Conservation (phyloP, 345 rosid genomes). For the Mercurialis annua region DNA sequence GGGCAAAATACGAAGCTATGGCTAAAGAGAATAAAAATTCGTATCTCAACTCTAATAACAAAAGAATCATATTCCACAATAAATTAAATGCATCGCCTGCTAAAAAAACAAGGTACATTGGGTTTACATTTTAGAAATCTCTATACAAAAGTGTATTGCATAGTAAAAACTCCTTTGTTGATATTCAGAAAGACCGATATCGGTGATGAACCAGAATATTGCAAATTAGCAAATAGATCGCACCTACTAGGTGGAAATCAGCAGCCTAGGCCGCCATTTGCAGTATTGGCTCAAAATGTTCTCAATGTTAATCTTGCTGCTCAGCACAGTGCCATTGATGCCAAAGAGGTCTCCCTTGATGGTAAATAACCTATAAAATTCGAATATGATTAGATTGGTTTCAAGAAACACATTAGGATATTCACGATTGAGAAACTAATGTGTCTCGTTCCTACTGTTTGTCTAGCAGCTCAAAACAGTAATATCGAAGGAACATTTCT, state of each 20-base stretch:
- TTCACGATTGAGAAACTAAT: constrained; percentile 9
- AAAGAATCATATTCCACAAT: constrained; percentile 53
- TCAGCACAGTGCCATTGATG: constrained; percentile 31
- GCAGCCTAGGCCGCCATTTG: constrained; percentile 60
- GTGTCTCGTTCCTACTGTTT: constrained; percentile 16
- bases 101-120: constrained; percentile 55
- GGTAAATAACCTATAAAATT: constrained; percentile 34
- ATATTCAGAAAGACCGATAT: constrained; percentile 66
- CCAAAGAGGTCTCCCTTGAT: constrained; percentile 37
- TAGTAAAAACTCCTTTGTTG: constrained; percentile 7
- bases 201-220: constrained; percentile 39
- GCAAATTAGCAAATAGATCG: constrained; percentile 45
- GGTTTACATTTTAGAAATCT: constrained; percentile 4
- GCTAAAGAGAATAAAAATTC: constrained; percentile 65
- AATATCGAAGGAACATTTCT: constrained; percentile 55
- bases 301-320: constrained; percentile 22
- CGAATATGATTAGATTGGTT: background rate
- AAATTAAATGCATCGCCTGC: constrained; percentile 41
- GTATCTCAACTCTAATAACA: constrained; percentile 57
- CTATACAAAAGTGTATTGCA: background rate
- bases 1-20: constrained; percentile 89
- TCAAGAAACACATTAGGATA: constrained; percentile 14
- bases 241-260: constrained; percentile 46
- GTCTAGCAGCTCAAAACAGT: constrained; percentile 43
- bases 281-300: constrained; percentile 53